A percentile compares a stretch with the other conserved stretches of the same genome.
phyloP scores from a whole-genome alignment of 106 monocot species.

The Dactylorhiza incarnata region DNA sequence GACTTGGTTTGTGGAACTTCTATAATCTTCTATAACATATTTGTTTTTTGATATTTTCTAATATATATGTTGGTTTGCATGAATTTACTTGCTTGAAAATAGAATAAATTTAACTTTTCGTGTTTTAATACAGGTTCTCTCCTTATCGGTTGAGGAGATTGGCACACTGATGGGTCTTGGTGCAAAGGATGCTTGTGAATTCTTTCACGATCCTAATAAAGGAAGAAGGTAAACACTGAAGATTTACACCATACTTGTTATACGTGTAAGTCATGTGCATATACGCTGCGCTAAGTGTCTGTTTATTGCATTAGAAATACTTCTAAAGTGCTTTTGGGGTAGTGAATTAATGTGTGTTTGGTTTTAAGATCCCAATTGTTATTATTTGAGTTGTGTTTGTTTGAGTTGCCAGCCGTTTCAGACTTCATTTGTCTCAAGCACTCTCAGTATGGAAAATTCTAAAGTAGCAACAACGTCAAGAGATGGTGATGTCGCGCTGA shows the following conservation, averaged over 20 bases:
- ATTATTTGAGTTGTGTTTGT: too few species aligned
- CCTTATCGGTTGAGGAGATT: slow-evolving; percentile 76
- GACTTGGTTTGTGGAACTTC: background rate
- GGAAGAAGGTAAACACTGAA: slow-evolving; percentile 53
- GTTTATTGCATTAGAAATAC: background rate
- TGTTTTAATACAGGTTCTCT: slow-evolving; percentile 44
- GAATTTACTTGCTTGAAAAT: background rate
- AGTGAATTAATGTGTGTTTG: background rate
- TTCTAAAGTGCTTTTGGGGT: background rate
- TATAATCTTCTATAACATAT: background rate
- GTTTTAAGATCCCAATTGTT: too few species aligned
- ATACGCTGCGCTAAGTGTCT: background rate
- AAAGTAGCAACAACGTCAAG: too few species aligned
- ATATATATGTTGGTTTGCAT: background rate
- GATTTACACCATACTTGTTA: background rate
- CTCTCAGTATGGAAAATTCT: too few species aligned
- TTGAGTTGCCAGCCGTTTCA: too few species aligned
- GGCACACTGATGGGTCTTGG: slow-evolving; percentile 77
- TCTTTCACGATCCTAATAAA: slow-evolving; percentile 92
- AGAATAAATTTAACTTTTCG: background rate
- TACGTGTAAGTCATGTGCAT: background rate
- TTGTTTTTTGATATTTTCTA: background rate
- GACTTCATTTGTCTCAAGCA: too few species aligned
- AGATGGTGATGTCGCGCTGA: too few species aligned
- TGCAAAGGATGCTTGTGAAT: slow-evolving; percentile 79